phyloP scores from a whole-genome alignment of 768 basidiomycete species.

The Suillus fuscotomentosus region DNA sequence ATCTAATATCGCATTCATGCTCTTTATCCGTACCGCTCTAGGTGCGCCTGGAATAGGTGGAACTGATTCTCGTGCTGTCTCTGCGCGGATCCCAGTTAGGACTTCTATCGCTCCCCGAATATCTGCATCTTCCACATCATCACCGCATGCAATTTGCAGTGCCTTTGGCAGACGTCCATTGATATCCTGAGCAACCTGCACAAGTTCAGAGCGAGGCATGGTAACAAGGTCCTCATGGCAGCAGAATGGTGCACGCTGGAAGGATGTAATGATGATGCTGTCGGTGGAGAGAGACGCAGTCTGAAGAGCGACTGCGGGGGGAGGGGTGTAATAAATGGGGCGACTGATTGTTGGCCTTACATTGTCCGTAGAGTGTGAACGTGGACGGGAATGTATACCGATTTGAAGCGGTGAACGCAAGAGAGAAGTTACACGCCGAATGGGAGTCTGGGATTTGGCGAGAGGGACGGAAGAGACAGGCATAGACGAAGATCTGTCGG shows the following conservation, averaged over 20 bases:
- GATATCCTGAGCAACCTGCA: slow-evolving; percentile 49
- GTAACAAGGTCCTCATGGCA: slow-evolving; percentile 71
- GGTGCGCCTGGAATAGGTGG: background rate
- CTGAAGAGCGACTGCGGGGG: slow-evolving; percentile 55
- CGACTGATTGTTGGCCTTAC: slow-evolving; percentile 6
- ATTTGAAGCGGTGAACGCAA: slow-evolving; percentile 19
- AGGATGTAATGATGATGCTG: slow-evolving; percentile 61
- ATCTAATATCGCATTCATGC: background rate
- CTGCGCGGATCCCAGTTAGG: slow-evolving; percentile 52
- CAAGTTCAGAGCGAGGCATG: slow-evolving; percentile 56
- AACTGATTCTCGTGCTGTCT: background rate
- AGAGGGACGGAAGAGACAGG: background rate
- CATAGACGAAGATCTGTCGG: background rate
- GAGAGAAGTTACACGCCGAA: slow-evolving; percentile 5
- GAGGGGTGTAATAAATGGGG: slow-evolving; percentile 1
- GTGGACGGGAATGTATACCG: slow-evolving; percentile 8
- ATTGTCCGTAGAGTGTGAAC: slow-evolving; percentile 17
- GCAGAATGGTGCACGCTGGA: slow-evolving; percentile 61
- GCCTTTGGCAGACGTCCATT: slow-evolving; percentile 56
- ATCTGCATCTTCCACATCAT: slow-evolving; percentile 38
- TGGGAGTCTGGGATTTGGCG: background rate
- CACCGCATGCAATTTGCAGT: slow-evolving; percentile 45
- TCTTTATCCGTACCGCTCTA: background rate
- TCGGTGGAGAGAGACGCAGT: slow-evolving; percentile 49
- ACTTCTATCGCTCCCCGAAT: slow-evolving; percentile 59